Base-by-base conservation (phyloP, 106 monocot species). In the Platanthera zijinensis region DNA sequence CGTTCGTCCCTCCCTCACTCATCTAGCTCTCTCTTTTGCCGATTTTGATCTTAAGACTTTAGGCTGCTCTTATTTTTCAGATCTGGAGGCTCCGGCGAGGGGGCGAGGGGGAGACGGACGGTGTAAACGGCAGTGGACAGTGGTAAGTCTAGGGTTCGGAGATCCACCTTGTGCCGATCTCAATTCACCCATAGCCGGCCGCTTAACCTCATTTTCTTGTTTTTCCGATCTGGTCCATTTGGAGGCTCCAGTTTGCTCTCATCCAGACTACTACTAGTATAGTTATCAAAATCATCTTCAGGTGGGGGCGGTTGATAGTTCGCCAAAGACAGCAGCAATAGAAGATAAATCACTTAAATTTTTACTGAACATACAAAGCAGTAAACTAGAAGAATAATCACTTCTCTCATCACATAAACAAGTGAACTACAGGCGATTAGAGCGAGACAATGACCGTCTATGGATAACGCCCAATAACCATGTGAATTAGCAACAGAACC, bases 241-340 rank as follows among this genome's bases (percentile, higher is more conserved):
- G 25, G 25, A 25, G 25, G 25, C 25, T 25, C 25, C 25, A 25
- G 25, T 62, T 76, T 82, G 83, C 93, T 97, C 76, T 88, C 89
- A 71, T 88, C 89, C 75, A 79, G 83, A 73, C 91, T 92, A 85
- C 91, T 88, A 76, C 79, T 84, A 28, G 80, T 83, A 83, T 84
- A 84, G 71, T 74, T 79, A 70, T 87, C 86, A 71, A 84, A 80
- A 80, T 83, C 89, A 51, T 86, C 88, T 30, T 79, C 87, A 5
- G 80, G 87, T 68, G 73, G 80, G 6, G 97, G 91, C 17, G 94
- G 85, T 79, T 80, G 89, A 83, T 84, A 91, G 82, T 81, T 94
- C 89, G 89, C 83, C 89, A 97, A 85, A 64, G 97, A 73, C 97
- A 94, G 72, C 85, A 87, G 5, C 52, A 71, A 74, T 18, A 68